Base-by-base conservation (phyloP, 805 yeast species). In the Barnettozyma populi region DNA sequence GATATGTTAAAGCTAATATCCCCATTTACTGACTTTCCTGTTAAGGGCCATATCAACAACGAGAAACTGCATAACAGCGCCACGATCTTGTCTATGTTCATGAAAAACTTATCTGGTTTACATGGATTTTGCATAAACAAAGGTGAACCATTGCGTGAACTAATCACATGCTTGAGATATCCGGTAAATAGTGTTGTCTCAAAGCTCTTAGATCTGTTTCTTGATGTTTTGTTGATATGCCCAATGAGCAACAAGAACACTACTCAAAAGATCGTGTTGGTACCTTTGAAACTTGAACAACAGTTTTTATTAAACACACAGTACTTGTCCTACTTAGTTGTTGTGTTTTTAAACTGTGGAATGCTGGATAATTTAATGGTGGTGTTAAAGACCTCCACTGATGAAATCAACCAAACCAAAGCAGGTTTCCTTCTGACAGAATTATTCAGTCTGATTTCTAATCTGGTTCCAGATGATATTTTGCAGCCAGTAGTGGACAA, bases 101-200 rank as follows among this genome's bases (percentile, higher is more conserved):
- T 92, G 43, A 85, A 87, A 51, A 74, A 80, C 31, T 84, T 92
- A 80, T 73, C 85, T 11, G 99, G 99, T 0, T 58, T 90, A 10
- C 73, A 83, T 50, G 77, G 84, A 14, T 77, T 83, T 55, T 74
- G 85, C 1, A 71, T 76, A 47, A 70, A 82, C 53, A 67, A 79
- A 49, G 82, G 79, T 52, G 67, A 69, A 47, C 74, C 83, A 9
- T 60, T 90, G 20, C 69, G 67, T 37, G 78, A 79, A 45, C 66
- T 90, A 25, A 66, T 90, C 2, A 65, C 72, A 38, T 83, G 90
- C 60, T 68, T 94, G 38, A 65, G 70, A n/a, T 72, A 75, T 45
- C 80, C 80, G n/a, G 75, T 79, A 10, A 71, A 79, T 1, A 62
- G 72, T 35, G 65, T 83, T 21, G 76, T 87, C 36, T 82, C 78